A percentile compares a stretch with the other conserved stretches of the same genome.
Evolutionary conservation across 2,329 filamentous ascomycete species (phyloP).

Genomic region (Sarocladium brachiariae): DNA sequence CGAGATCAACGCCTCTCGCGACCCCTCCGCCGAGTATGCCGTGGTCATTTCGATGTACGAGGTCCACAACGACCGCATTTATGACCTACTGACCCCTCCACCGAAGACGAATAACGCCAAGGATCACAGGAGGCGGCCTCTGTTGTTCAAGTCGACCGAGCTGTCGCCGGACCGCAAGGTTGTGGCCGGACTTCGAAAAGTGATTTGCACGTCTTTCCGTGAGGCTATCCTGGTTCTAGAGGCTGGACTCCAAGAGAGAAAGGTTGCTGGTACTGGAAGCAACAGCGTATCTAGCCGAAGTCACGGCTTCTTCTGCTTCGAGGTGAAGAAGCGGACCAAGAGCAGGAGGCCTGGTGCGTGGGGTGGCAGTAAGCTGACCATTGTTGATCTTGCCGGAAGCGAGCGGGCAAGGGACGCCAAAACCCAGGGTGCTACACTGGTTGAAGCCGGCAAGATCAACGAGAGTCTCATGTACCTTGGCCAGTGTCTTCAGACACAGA

Average conservation of each 20-base stretch:
- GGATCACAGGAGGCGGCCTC: conserved; percentile 65
- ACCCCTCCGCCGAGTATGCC: conserved; percentile 68
- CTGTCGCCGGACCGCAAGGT: conserved; percentile 85
- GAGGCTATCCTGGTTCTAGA: conserved; percentile 89
- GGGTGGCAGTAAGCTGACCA: conserved; percentile 72
- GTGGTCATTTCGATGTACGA: conserved; percentile 97
- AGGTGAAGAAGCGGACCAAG: conserved; percentile 72
- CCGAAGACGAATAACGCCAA: conserved; percentile 56
- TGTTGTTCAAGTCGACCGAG: conserved; percentile 91
- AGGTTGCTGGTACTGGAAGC: conserved; percentile 83
- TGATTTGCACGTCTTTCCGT: conserved; percentile 73
- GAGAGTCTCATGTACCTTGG: conserved; percentile 97
- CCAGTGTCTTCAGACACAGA: conserved; percentile 94
- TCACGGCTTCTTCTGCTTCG: conserved; percentile 93
- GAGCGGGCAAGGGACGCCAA: conserved; percentile 91
- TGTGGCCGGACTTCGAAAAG: conserved; percentile 83
- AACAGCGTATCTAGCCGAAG: conserved; percentile 90
- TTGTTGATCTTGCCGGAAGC: conserved; percentile 89
- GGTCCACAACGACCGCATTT: conserved; percentile 97
- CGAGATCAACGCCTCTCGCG: conserved; percentile 54
- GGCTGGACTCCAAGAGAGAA: conserved; percentile 77
- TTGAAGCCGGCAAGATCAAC: conserved; percentile 96
- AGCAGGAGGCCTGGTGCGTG: conserved; percentile 49
- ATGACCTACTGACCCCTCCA: conserved; percentile 73
- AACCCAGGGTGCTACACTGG: conserved; percentile 85